phyloP scores from a whole-genome alignment of 768 basidiomycete species.

The Leucogyrophana mollusca region DNA sequence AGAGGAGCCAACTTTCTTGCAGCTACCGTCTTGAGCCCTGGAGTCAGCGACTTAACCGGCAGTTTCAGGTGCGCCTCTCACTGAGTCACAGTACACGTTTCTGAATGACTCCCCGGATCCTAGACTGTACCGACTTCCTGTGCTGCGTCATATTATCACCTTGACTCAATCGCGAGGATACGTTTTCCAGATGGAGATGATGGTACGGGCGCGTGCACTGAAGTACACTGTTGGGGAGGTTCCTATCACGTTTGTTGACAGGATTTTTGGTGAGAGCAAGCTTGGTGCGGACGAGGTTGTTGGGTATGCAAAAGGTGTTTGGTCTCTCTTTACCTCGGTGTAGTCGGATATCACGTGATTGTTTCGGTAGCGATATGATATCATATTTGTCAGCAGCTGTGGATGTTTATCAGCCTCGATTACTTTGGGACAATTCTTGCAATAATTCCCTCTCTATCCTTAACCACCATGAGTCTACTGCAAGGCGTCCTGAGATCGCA shows the following conservation, averaged over 20 bases:
- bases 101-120: constrained; percentile 5
- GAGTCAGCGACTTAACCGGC: constrained; percentile 88
- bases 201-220: constrained; percentile 81
- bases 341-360: constrained; percentile 29
- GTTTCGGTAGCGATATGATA: constrained; percentile 14
- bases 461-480: constrained; percentile 58
- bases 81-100: background rate
- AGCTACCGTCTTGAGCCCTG: constrained; percentile 79
- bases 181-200: constrained; percentile 99
- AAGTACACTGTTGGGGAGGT: constrained; percentile 89
- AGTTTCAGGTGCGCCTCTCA: constrained; percentile 70
- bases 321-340: constrained; percentile 72
- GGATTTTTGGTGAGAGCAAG: constrained; percentile 93
- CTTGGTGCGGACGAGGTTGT: constrained; percentile 87
- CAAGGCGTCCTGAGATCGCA: constrained; percentile 68
- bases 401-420: constrained; percentile 2
- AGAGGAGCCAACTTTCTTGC: constrained; percentile 91
- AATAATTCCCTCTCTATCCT: constrained; percentile 10
- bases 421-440: background rate
- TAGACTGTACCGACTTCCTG: constrained; percentile 75
- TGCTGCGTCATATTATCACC: constrained; percentile 80
- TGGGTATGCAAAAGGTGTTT: constrained; percentile 83
- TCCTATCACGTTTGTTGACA: constrained; percentile 93
- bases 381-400: constrained; percentile 20
- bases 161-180: constrained; percentile 87